Base-by-base conservation (phyloP, 208 protist species). In the Leishmania aethiopica region DNA sequence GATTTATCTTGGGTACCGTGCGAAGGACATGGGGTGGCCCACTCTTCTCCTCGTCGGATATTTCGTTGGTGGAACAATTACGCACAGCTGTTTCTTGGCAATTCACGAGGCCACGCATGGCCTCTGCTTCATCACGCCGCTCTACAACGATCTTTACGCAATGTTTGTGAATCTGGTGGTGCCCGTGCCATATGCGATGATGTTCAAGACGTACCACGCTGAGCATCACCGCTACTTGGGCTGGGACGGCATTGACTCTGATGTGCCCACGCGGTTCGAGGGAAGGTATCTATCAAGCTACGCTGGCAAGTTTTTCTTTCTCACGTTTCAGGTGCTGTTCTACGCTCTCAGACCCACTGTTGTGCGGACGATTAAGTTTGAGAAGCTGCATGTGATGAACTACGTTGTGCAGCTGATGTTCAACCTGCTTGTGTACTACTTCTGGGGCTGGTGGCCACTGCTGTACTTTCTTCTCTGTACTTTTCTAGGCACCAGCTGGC, bases 221-320 rank as follows among this genome's bases (percentile, higher is more conserved):
- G 95, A 98, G 57, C 97, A 99, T 86, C 97, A 99, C 83, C 88
- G 92, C n/a, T 97, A 97, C 62, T 91, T 98, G 60, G 96, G 96
- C 35, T 96, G 95, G 82, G 93, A 98, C 55, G 84, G 83, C 15
- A 76, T 97, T 55, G 97, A 99, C 79, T 77, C 88, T 1, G 97
- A 99, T 90, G 75, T 99, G 53, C 95, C 96, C 22, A 95, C 95
- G 1, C 72, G 47, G 15, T 75, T 97, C 11, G 97, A 98, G 81
- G 91, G 78, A n/a, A 78, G 71, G 73, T 77, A 97, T 37, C 79
- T 98, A 51, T 92, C 85, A 4, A 94, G 83, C 71, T 91, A 88
- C 64, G 57, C 88, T 32, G 86, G 85, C 19, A 98, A 99, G 82
- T 80, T 94, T 51, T 87, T 98, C 59, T 98, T 95, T 78, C n/a